These are phyloP conservation scores for Rhizoctonia solani DNA, from an alignment of 1,284 basidiomycete species.

Conservation along the genomic window DNA sequence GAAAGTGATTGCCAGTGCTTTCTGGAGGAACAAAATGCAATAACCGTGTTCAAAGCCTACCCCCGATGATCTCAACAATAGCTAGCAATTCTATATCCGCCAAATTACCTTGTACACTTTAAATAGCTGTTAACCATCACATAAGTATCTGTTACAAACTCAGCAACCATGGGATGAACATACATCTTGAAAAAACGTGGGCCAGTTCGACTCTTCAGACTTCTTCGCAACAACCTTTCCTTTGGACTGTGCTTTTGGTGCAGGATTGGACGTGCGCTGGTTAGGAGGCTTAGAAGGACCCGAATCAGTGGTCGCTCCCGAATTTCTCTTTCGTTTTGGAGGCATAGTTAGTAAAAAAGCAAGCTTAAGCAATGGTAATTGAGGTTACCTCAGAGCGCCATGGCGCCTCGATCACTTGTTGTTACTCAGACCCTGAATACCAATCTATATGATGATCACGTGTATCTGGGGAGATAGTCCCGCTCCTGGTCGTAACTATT, in stretches of 20 bases:
- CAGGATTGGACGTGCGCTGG: constrained; percentile 7
- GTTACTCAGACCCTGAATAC: constrained; percentile 6
- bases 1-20: constrained; percentile 85
- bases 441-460: constrained; percentile 11
- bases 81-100: neutral
- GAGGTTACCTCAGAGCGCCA: too few species aligned
- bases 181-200: constrained; percentile 25
- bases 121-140: constrained; percentile 38
- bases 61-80: constrained; percentile 41
- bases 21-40: constrained; percentile 83
- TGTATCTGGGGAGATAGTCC: neutral
- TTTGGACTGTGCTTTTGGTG: neutral
- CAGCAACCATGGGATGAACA: neutral
- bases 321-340: constrained; percentile 28
- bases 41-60: constrained; percentile 82
- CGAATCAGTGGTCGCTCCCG: neutral
- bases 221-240: constrained; percentile 3
- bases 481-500: constrained; percentile 5
- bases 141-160: neutral
- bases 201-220: constrained; percentile 12
- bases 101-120: constrained; percentile 43
- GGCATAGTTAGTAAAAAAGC: constrained; percentile 12
- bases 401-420: constrained; percentile 24
- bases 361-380: neutral
- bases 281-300: constrained; percentile 21